phyloP scores from a whole-genome alignment of 1,139 yeast genomes.

The Lodderomyces theae region DNA sequence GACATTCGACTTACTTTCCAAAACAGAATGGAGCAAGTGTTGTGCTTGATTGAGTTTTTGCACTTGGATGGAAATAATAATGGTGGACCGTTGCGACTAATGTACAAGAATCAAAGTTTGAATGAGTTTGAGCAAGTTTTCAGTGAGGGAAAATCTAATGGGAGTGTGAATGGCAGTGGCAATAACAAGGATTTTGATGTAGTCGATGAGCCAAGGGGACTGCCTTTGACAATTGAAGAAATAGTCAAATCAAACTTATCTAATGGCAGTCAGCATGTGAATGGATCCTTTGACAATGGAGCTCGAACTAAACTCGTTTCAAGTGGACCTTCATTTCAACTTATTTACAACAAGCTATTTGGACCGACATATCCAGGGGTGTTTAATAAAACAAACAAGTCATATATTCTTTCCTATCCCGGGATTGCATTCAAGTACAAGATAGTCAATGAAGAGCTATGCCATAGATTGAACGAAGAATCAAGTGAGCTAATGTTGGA shows the following conservation, averaged over 20 bases:
- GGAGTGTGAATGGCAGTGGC: background rate
- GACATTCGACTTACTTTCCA: slow-evolving; percentile 44
- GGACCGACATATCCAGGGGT: slow-evolving; percentile 66
- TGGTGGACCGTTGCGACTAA: slow-evolving; percentile 18
- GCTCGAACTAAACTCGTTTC: slow-evolving; percentile 4
- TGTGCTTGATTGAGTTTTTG: slow-evolving; percentile 47
- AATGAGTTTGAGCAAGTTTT: slow-evolving; percentile 22
- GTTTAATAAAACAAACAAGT: slow-evolving; percentile 16
- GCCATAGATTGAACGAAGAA: slow-evolving; percentile 15
- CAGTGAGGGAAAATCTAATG: too few species aligned
- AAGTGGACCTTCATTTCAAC: slow-evolving; percentile 30
- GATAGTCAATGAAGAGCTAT: slow-evolving; percentile 21
- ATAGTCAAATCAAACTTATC: slow-evolving; percentile 6
- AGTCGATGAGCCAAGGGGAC: background rate
- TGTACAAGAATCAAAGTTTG: slow-evolving; percentile 33
- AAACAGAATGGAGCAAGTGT: slow-evolving; percentile 34
- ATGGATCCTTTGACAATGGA: too few species aligned
- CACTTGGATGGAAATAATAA: slow-evolving; percentile 19
- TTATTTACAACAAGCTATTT: slow-evolving; percentile 53
- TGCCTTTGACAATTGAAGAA: slow-evolving; percentile 5
- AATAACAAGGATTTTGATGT: background rate
- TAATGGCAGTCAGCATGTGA: background rate
- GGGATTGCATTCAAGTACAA: slow-evolving; percentile 51
- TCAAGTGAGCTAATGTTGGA: slow-evolving; percentile 24
- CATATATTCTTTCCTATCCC: slow-evolving; percentile 51